phyloP scores from a whole-genome alignment of 352 stramenopile genomes.

The Phytophthora fragariaefolia region DNA sequence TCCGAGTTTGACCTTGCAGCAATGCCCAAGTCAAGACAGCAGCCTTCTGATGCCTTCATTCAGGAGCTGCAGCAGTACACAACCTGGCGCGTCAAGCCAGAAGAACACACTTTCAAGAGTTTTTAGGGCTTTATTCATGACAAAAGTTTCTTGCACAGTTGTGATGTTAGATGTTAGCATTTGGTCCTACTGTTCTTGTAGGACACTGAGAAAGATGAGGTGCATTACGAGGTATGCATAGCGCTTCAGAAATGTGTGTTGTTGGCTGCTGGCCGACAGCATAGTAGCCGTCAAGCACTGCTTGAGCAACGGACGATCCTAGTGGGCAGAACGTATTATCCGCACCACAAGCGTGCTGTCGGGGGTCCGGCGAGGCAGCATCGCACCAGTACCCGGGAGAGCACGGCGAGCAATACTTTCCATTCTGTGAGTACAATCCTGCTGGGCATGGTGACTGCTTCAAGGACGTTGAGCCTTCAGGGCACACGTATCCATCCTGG shows the following conservation, averaged over 20 bases:
- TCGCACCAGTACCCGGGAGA: slow-evolving; percentile 67
- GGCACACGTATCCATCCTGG: slow-evolving; percentile 62
- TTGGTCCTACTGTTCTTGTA: slow-evolving; percentile 52
- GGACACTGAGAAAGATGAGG: slow-evolving; percentile 65
- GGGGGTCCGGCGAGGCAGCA: slow-evolving; percentile 45
- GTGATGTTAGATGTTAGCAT: slow-evolving; percentile 37
- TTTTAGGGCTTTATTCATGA: slow-evolving; percentile 72
- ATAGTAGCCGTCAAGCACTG: slow-evolving; percentile 49
- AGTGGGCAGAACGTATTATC: slow-evolving; percentile 61
- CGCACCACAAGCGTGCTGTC: slow-evolving; percentile 59
- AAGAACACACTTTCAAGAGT: slow-evolving; percentile 76
- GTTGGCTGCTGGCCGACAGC: slow-evolving; percentile 41
- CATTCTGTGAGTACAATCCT: slow-evolving; percentile 65
- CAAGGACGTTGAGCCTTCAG: slow-evolving; percentile 45
- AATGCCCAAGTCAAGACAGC: slow-evolving; percentile 57
- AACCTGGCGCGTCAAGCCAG: slow-evolving; percentile 73
- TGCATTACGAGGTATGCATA: slow-evolving; percentile 49
- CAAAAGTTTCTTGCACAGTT: background rate
- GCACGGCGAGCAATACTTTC: slow-evolving; percentile 58
- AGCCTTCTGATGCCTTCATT: slow-evolving; percentile 73
- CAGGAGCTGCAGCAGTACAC: slow-evolving; percentile 85
- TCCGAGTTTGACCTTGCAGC: slow-evolving; percentile 58
- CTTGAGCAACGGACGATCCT: slow-evolving; percentile 40
- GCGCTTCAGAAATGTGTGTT: slow-evolving; percentile 50
- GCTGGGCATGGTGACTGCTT: slow-evolving; percentile 58